These are phyloP conservation scores for Ustilago shanxiensis DNA, from an alignment of 1,284 basidiomycete species.

Conservation along the genomic window DNA sequence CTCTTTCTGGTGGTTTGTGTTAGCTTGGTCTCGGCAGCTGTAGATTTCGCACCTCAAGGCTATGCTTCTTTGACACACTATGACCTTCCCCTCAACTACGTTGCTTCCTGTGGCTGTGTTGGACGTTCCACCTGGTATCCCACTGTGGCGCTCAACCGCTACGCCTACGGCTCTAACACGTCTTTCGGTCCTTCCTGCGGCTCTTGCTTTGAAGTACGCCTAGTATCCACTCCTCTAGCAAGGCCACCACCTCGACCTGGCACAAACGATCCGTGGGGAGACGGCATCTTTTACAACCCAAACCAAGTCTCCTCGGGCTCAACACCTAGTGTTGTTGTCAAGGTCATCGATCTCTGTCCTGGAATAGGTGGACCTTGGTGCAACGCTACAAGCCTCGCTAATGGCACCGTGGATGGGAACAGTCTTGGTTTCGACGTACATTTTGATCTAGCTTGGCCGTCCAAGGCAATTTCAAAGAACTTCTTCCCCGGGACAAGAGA, in stretches of 20 bases:
- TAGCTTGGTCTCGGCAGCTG: neutral
- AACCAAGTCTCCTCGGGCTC: constrained; percentile 26
- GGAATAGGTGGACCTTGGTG: constrained; percentile 52
- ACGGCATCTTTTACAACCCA: constrained; percentile 44
- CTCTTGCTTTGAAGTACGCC: constrained; percentile 46
- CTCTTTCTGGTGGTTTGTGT: constrained; percentile 7
- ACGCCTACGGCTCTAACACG: constrained; percentile 52
- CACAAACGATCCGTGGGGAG: constrained; percentile 38
- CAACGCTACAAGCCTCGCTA: constrained; percentile 40
- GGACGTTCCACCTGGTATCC: constrained; percentile 52
- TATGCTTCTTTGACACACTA: constrained; percentile 63
- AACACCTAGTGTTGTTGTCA: constrained; percentile 57
- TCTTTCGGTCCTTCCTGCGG: constrained; percentile 60
- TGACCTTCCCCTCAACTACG: constrained; percentile 51
- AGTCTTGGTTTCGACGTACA: constrained; percentile 53
- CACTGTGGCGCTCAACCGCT: constrained; percentile 55
- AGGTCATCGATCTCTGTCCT: constrained; percentile 58
- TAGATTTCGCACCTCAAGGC: constrained; percentile 37
- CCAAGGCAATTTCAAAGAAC: constrained; percentile 38
- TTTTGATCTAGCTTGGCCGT: constrained; percentile 65
- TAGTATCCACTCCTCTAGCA: constrained; percentile 53
- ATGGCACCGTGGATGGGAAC: constrained; percentile 41
- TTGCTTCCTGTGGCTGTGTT: constrained; percentile 64
- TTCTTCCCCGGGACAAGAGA: constrained; percentile 60
- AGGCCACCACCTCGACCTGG: constrained; percentile 31